Conservation (phyloP, 257 asterid species). For the Nicotiana benthamiana region DNA sequence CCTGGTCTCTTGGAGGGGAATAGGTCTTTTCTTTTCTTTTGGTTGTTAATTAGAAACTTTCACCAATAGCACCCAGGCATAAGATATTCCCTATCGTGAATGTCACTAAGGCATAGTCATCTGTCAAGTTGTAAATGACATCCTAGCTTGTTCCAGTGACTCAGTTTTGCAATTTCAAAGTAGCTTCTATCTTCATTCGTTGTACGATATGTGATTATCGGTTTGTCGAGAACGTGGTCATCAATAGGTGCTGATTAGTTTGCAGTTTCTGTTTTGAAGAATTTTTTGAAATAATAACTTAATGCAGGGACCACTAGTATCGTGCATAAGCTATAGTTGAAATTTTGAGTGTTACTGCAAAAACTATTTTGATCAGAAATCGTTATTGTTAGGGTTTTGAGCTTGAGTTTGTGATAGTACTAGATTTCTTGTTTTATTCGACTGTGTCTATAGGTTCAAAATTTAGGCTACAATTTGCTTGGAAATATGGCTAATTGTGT, state of each 20-base stretch:
- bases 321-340: neutral
- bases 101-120: neutral
- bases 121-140: neutral
- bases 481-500: neutral
- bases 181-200: neutral
- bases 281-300: neutral
- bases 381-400: neutral
- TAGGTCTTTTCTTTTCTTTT: neutral
- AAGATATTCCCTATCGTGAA: neutral
- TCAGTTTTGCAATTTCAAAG: neutral
- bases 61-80: neutral
- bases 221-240: neutral
- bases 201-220: neutral
- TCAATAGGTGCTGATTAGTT: neutral
- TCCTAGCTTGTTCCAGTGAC: neutral
- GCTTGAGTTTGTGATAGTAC: neutral
- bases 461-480: neutral
- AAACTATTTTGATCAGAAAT: neutral
- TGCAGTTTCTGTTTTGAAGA: neutral
- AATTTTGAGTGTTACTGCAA: neutral
- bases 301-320: neutral
- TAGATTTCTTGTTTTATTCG: neutral
- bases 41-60: neutral
- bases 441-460: neutral
- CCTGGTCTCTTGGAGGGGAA: neutral